These are phyloP conservation scores for Cucurbita moschata DNA, from an alignment of 306 rosid species.

Conservation along the genomic window DNA sequence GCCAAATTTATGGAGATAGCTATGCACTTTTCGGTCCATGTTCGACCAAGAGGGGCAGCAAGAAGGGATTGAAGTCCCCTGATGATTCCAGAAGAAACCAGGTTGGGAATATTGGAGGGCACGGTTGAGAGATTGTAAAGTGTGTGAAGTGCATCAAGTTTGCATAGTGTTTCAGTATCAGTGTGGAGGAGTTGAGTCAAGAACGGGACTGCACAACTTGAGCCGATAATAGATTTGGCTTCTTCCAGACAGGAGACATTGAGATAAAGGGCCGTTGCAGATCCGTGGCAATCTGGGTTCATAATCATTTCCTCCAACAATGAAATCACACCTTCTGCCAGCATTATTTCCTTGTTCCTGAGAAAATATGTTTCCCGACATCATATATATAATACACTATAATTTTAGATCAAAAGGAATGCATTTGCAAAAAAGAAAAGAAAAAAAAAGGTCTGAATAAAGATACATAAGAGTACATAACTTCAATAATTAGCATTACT, in stretches of 20 bases:
- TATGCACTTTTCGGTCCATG: constrained; percentile 67
- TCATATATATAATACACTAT: not conserved
- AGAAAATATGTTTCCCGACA: not conserved
- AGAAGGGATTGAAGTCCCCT: constrained; percentile 56
- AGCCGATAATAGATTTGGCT: constrained; percentile 66
- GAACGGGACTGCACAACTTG: constrained; percentile 60
- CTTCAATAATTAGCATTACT: not conserved
- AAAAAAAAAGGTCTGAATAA: not conserved
- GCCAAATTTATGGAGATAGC: constrained; percentile 74
- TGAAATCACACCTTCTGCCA: constrained; percentile 48
- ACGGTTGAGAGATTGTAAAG: constrained; percentile 73
- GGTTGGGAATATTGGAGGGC: constrained; percentile 52
- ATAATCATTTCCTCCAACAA: constrained; percentile 75
- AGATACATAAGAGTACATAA: not conserved
- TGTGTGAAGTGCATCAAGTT: constrained; percentile 80
- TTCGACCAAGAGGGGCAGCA: constrained; percentile 34
- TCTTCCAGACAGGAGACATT: constrained; percentile 83
- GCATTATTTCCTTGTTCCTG: constrained; percentile 85
- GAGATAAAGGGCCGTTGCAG: constrained; percentile 73
- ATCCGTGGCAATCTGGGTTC: constrained; percentile 40
- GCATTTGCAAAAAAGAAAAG: not conserved
- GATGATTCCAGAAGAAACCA: constrained; percentile 52
- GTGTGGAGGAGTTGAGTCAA: constrained; percentile 49
- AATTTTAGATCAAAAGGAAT: not conserved
- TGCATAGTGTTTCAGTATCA: constrained; percentile 43